Conservation (phyloP, 805 yeast species). For the Monosporozyma unispora region DNA sequence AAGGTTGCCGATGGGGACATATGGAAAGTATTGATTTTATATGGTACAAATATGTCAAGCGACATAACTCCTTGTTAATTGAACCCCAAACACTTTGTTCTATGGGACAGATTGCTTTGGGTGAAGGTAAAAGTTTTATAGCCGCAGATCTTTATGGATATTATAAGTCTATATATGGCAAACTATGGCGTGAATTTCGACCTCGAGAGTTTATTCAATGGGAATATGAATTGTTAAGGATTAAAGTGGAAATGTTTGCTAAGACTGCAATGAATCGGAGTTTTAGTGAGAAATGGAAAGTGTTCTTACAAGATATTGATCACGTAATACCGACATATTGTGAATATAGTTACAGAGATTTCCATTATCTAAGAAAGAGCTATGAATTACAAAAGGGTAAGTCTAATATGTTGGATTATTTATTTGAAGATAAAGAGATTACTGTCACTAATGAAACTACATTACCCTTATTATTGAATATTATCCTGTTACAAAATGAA, state of each 20-base stretch:
- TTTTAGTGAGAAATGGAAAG: slow-evolving; percentile 28
- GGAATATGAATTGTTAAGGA: slow-evolving; percentile 17
- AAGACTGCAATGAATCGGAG: slow-evolving; percentile 4
- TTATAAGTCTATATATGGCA: slow-evolving; percentile 7
- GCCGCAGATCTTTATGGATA: slow-evolving; percentile 18
- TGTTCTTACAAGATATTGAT: slow-evolving; percentile 25
- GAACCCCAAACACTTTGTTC: slow-evolving; percentile 19
- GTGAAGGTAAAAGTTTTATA: slow-evolving; percentile 16
- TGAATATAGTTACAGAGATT: slow-evolving; percentile 18
- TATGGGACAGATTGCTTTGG: slow-evolving; percentile 21
- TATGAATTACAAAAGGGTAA: slow-evolving; percentile 5
- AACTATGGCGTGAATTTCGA: slow-evolving; percentile 1
- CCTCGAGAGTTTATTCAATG: slow-evolving; percentile 5
- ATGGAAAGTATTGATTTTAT: slow-evolving; percentile 18
- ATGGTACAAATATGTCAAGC: slow-evolving; percentile 24
- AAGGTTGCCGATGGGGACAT: slow-evolving; percentile 24
- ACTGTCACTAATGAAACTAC: slow-evolving; percentile 16
- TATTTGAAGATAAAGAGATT: slow-evolving; percentile 15
- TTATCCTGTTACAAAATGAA: slow-evolving; percentile 16
- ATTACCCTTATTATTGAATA: slow-evolving; percentile 18
- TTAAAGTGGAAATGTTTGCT: slow-evolving; percentile 26
- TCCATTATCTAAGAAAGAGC: slow-evolving; percentile 17
- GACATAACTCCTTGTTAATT: slow-evolving; percentile 12
- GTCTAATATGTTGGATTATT: slow-evolving; percentile 8
- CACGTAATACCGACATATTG: slow-evolving; percentile 8